Evolutionary conservation across 148 eudicot genomes (phyloP), one percentile per base, ranked within the genome.

Genomic region (Camellia sinensis): DNA sequence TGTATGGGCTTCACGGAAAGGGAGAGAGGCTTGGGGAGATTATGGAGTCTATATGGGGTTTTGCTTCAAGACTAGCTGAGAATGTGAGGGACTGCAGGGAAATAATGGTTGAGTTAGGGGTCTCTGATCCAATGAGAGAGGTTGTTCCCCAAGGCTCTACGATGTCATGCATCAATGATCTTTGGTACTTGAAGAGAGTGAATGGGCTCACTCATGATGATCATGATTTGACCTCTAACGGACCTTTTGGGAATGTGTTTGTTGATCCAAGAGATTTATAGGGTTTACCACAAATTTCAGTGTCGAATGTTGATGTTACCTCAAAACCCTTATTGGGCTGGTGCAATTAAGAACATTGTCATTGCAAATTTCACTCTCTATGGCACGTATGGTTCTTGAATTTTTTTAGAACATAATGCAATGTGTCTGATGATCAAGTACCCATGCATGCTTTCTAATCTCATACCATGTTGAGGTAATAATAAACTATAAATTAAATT

Each of bases 191-290:
- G 0, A 76, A 76, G 78, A 62, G 68, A 19, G 69, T 12, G 1
- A 62, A 44, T 12, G 40, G 41, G 7, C 43, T 15, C 52, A 2
- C 67, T 44, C 6, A 15, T n/a, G 44, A 45, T 3, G 78, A 61
- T 4, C 66, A 19, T 21, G 69, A 62, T 17, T 62, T 76, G 67
- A 22, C 17, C 7, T 13, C 78, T 6, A 62, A 10, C 56, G 52
- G 78, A 76, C 18, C 54, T 18, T 7, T 76, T 7, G 69, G 78
- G 56, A 74, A 74, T 59, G 77, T 74, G 3, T 74, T 76, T 45
- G 78, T 62, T 13, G 78, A 60, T 76, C 68, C 78, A 10, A 76
- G 77, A 59, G 77, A 74, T 59, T 74, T 75, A n/a, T 75, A 75
- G 78, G 1, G 3, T 29, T 14, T 71, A 22, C 37, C 3, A 29